phyloP scores from a whole-genome alignment of 805 yeast genomes.

The Ogataea polymorpha region DNA sequence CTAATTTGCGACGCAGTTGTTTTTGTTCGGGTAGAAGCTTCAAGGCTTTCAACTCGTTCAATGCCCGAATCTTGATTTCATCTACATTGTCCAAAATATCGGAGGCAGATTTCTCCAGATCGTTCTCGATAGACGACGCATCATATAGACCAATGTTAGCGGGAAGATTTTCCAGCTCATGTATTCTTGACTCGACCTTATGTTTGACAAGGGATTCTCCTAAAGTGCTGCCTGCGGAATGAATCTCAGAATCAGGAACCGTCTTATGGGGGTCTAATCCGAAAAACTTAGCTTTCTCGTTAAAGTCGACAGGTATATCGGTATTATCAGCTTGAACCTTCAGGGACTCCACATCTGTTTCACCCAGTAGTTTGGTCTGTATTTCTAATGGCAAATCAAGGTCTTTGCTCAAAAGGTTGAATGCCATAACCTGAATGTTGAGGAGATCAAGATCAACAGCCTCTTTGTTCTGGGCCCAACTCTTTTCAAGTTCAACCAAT shows the following conservation, averaged over 20 bases:
- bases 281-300: conserved; percentile 37
- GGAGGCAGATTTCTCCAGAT: conserved; percentile 39
- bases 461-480: conserved; percentile 26
- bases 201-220: conserved; percentile 52
- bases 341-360: conserved; percentile 1
- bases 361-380: conserved; percentile 36
- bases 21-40: conserved; percentile 68
- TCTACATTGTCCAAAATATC: conserved; percentile 48
- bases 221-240: conserved; percentile 46
- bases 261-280: conserved; percentile 37
- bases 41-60: conserved; percentile 68
- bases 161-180: conserved; percentile 63
- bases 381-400: conserved; percentile 57
- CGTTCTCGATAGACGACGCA: conserved; percentile 27
- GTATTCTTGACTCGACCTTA: conserved; percentile 55
- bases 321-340: background rate
- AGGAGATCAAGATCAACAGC: conserved; percentile 45
- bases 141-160: conserved; percentile 66
- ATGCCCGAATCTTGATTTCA: conserved; percentile 58
- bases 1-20: conserved; percentile 57
- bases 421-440: conserved; percentile 56
- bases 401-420: conserved; percentile 64
- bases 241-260: conserved; percentile 33
- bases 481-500: conserved; percentile 28
- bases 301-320: conserved; percentile 27